A percentile compares a stretch with the other conserved stretches of the same genome.
Conservation (phyloP, 2,329 filamentous ascomycete genomes). For the Sphaerostilbella broomeana region DNA sequence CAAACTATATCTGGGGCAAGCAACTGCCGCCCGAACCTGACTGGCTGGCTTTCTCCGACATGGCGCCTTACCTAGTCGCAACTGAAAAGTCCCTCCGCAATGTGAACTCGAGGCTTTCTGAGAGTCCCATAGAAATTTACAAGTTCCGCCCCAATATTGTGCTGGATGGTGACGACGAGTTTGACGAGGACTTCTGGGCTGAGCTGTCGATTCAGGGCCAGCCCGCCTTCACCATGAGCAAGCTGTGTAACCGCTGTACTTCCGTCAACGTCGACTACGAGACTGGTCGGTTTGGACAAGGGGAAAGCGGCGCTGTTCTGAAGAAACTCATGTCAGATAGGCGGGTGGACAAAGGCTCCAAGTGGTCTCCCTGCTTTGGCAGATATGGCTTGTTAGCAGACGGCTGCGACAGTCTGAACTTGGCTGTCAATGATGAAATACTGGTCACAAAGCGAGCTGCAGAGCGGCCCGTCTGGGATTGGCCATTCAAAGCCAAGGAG, state of each 20-base stretch:
- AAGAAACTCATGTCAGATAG: slow-evolving; percentile 66
- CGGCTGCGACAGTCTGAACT: slow-evolving; percentile 20
- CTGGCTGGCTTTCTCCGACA: slow-evolving; percentile 65
- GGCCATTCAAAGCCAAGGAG: slow-evolving; percentile 27
- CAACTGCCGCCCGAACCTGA: slow-evolving; percentile 28
- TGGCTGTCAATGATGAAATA: slow-evolving; percentile 52
- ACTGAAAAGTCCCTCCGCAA: slow-evolving; percentile 63
- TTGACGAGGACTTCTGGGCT: slow-evolving; percentile 68
- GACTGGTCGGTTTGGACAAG: slow-evolving; percentile 52
- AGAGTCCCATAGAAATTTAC: slow-evolving; percentile 51
- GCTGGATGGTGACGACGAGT: slow-evolving; percentile 52
- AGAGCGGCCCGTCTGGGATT: slow-evolving; percentile 49
- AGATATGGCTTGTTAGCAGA: slow-evolving; percentile 57
- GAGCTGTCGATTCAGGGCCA: slow-evolving; percentile 42
- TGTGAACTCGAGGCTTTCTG: slow-evolving; percentile 51
- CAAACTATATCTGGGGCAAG: slow-evolving; percentile 25
- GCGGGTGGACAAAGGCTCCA: slow-evolving; percentile 61
- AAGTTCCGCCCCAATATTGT: slow-evolving; percentile 72
- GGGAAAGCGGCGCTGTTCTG: slow-evolving; percentile 53
- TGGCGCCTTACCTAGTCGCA: slow-evolving; percentile 67
- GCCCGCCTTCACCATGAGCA: slow-evolving; percentile 51
- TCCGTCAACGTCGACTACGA: slow-evolving; percentile 67
- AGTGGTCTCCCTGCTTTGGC: slow-evolving; percentile 66
- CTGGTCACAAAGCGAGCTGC: slow-evolving; percentile 41
- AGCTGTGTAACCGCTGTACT: slow-evolving; percentile 62